These are phyloP conservation scores for Zymoseptoria passerinii DNA, from an alignment of 2,329 filamentous ascomycete species.

Conservation along the genomic window DNA sequence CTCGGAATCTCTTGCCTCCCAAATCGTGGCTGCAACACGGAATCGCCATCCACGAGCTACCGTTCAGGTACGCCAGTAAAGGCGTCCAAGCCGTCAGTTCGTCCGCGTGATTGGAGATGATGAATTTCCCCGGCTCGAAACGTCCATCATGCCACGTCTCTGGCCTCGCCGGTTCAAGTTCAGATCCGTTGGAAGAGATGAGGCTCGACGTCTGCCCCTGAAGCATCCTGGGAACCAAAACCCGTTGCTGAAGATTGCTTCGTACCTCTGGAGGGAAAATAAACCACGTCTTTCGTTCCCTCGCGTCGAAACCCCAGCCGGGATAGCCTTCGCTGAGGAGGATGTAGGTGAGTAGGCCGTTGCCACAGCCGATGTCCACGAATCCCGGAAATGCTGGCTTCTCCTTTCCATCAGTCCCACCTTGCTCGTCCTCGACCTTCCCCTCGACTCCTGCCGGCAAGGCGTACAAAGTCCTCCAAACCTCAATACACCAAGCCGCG, in stretches of 20 bases:
- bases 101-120: constrained; percentile 95
- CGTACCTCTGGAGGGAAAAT: constrained; percentile 52
- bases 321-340: constrained; percentile 70
- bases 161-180: neutral
- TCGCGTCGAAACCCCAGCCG: constrained; percentile 88
- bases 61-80: constrained; percentile 66
- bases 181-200: neutral
- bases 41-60: constrained; percentile 80
- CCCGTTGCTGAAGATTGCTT: constrained; percentile 47
- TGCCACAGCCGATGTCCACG: constrained; percentile 92
- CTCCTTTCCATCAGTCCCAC: constrained; percentile 1
- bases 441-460: constrained; percentile 2
- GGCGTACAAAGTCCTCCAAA: constrained; percentile 79
- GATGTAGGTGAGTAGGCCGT: constrained; percentile 80
- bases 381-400: constrained; percentile 66
- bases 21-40: constrained; percentile 92
- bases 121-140: constrained; percentile 68
- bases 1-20: constrained; percentile 64
- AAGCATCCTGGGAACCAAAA: constrained; percentile 52
- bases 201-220: constrained; percentile 1
- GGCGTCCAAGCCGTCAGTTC: constrained; percentile 96
- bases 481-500: constrained; percentile 81
- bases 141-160: constrained; percentile 46
- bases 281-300: constrained; percentile 75
- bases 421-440: neutral